Percentiles rank a stretch among this genome's conserved stretches.
These are phyloP conservation scores for Passalora sequoiae DNA, from an alignment of 2,329 filamentous ascomycete genomes.

Conservation along the genomic window DNA sequence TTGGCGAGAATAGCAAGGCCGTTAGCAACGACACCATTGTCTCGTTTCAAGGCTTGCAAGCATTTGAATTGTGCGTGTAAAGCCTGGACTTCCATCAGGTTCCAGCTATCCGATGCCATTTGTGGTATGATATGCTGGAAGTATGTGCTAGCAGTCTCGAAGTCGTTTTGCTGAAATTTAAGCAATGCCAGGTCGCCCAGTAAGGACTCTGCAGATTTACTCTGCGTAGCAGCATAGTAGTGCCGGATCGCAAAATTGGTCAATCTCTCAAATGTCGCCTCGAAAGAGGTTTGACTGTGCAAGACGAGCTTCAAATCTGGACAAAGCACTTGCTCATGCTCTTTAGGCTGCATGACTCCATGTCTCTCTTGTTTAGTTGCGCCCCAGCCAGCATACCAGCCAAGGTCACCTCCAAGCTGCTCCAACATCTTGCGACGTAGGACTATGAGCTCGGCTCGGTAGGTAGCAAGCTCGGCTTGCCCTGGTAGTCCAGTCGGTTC, in stretches of 20 bases:
- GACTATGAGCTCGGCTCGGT: constrained; percentile 74
- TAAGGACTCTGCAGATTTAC: constrained; percentile 69
- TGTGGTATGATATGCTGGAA: constrained; percentile 74
- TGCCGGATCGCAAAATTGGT: constrained; percentile 80
- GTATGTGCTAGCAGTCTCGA: constrained; percentile 65
- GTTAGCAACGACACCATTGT: constrained; percentile 73
- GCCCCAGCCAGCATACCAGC: constrained; percentile 74
- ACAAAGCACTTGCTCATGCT: constrained; percentile 11
- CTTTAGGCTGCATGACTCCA: not conserved
- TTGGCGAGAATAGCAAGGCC: constrained; percentile 70
- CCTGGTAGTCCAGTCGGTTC: constrained; percentile 37
- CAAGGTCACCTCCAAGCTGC: constrained; percentile 62
- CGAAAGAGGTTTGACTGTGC: constrained; percentile 36
- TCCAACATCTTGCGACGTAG: constrained; percentile 76
- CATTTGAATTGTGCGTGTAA: constrained; percentile 81
- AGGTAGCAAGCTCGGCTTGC: constrained; percentile 74
- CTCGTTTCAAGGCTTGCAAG: constrained; percentile 67
- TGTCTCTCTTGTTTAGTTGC: constrained; percentile 20
- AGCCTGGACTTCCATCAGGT: constrained; percentile 72
- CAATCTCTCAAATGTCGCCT: constrained; percentile 52
- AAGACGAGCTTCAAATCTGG: constrained; percentile 32
- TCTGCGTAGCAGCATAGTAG: constrained; percentile 72
- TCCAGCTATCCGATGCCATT: constrained; percentile 75
- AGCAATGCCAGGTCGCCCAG: constrained; percentile 82
- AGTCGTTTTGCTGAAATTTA: constrained; percentile 67